A percentile compares a stretch with the other conserved stretches of the same genome.
These are phyloP conservation scores for Euptelea pleiosperma DNA, from an alignment of 164 flowering plant genomes.

Conservation along the genomic window DNA sequence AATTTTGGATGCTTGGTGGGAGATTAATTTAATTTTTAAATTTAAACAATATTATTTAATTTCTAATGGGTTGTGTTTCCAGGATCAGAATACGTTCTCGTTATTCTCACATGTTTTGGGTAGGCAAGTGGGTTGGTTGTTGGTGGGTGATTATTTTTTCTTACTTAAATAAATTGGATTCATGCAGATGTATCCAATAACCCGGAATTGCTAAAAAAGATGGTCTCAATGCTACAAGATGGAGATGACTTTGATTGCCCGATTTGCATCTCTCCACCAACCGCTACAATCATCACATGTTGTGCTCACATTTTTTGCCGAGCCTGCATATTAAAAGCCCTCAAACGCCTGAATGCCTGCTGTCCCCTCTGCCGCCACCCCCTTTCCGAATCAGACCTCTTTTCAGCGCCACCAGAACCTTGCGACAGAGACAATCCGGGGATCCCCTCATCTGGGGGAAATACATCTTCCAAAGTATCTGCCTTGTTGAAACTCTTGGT, in stretches of 20 bases:
- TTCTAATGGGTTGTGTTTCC: too few relatives aligned
- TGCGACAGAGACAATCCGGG: slow-evolving; percentile 14
- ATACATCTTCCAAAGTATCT: slow-evolving; percentile 59
- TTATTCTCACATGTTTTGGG: too few relatives aligned
- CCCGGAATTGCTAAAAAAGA: slow-evolving; percentile 66
- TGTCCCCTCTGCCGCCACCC: slow-evolving; percentile 85
- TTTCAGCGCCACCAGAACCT: slow-evolving; percentile 58
- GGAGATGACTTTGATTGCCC: slow-evolving; percentile 91
- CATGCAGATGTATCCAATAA: slow-evolving; percentile 73
- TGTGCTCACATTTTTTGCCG: slow-evolving; percentile 90
- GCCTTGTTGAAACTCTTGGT: slow-evolving; percentile 57
- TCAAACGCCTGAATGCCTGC: slow-evolving; percentile 44
- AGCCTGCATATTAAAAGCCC: slow-evolving; percentile 61
- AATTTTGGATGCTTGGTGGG: too few relatives aligned
- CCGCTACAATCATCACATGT: slow-evolving; percentile 54
- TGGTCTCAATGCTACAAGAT: slow-evolving; percentile 70
- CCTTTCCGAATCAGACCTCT: slow-evolving; percentile 65
- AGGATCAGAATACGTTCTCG: too few relatives aligned
- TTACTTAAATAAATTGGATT: neutral
- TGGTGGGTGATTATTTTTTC: too few relatives aligned
- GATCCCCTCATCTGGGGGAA: slow-evolving; percentile 12
- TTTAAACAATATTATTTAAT: too few relatives aligned
- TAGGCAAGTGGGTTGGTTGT: too few relatives aligned
- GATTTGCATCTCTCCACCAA: slow-evolving; percentile 78
- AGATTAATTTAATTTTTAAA: too few relatives aligned